Evolutionary conservation across 352 stramenopile species (phyloP), one percentile per base, ranked within the genome.

Genomic region (Pythium phragmiticola): DNA sequence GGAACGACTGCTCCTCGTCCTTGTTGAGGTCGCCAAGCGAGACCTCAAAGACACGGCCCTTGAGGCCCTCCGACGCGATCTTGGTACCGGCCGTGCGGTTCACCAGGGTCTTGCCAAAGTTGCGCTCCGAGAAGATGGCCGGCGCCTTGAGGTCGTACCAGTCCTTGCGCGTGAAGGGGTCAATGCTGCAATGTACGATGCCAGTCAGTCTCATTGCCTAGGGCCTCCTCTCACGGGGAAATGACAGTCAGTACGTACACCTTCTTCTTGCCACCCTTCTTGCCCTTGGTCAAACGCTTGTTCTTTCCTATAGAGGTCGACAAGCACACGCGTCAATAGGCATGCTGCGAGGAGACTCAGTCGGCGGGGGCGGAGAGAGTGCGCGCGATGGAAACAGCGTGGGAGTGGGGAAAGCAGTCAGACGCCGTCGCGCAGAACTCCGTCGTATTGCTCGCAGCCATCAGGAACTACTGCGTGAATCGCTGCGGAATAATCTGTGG

Each of bases 111-210:
- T 99, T 99, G 72, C 98, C 97, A 70, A 89, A 96, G 64, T 98
- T 98, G 82, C 98, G 97, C 67, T 94, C 84, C 65, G 87, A 86
- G 81, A 99, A 99, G 75, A 99, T 98, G 66, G 93, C 97, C 49
- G 98, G 98, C 57, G 98, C 98, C 80, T 99, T 97, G 62, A 99
- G 90, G 76, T 99, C 97, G 70, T 95, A 95, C 87, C 87, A 95
- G 78, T 96, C 97, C 92, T 99, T 99, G 66, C 97, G 98, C 51
- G 94, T 87, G 87, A 99, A 99, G 60, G 98, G 98, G 82, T 99
- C 98, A 34, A 99, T 83, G 72, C 86, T 95, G 70, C 57, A 37
- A 41, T 5, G 3, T 4, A 33, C 39, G 1, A 14, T 39, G 8
- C 59, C 41, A 19, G 14, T 51, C 46, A 51, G 46, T 51, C 46